A percentile compares a stretch with the other conserved stretches of the same genome.
Conservation (phyloP, 371 early-diverging fungal species). For the Thermomucor indicae-seudaticae region DNA sequence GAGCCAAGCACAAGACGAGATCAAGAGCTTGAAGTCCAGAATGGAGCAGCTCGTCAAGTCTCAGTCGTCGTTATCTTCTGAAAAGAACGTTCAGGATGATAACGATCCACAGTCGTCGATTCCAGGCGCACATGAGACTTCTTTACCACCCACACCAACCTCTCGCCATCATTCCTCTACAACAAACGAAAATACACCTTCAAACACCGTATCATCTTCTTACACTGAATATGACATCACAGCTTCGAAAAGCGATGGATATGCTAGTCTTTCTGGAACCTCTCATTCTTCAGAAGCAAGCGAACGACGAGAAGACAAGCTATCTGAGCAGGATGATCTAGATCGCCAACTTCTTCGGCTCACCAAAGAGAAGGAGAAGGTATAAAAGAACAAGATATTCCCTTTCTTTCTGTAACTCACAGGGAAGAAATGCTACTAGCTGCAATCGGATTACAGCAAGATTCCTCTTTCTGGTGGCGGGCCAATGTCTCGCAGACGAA, state of each 20-base stretch:
- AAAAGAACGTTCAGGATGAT: not conserved
- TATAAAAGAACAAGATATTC: not conserved
- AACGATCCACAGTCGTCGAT: constrained; percentile 1
- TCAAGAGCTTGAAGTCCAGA: constrained; percentile 25
- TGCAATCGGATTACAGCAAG: constrained; percentile 54
- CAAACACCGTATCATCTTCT: constrained; percentile 5
- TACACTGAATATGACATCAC: too few relatives aligned
- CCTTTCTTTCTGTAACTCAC: too few relatives aligned
- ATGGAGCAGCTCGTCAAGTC: constrained; percentile 35
- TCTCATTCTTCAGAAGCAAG: too few relatives aligned
- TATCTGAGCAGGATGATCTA: too few relatives aligned
- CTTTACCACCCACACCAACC: constrained; percentile 2
- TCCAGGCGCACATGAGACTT: not conserved
- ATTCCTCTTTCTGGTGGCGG: constrained; percentile 55
- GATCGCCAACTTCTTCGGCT: constrained; percentile 11
- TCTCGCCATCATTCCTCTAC: not conserved
- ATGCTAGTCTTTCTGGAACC: too few relatives aligned
- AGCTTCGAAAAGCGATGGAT: too few relatives aligned
- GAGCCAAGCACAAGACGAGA: constrained; percentile 24
- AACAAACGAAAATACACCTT: not conserved
- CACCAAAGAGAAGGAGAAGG: constrained; percentile 21
- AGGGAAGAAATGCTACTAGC: constrained; percentile 21
- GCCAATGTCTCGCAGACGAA: constrained; percentile 44
- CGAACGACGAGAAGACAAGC: too few relatives aligned
- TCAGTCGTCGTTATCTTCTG: constrained; percentile 6